A percentile compares a stretch with the other conserved stretches of the same genome.
phyloP scores from a whole-genome alignment of 371 early-diverging fungal genomes.

The Mortierella sp. region DNA sequence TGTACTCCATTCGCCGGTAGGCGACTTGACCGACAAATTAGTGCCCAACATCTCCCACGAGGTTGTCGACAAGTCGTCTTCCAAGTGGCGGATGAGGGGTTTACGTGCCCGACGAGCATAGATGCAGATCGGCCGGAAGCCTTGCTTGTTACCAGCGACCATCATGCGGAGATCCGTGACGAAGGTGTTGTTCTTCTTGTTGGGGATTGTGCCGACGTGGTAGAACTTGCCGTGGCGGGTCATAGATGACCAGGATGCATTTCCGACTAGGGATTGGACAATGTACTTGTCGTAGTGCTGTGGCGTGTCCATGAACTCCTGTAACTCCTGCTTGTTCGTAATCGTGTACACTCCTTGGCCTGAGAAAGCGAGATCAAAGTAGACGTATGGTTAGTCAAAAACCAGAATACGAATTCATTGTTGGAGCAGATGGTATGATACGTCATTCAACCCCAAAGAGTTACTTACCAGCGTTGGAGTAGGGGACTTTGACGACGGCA shows the following conservation, averaged over 20 bases:
- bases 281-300: slow-evolving; percentile 97
- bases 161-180: slow-evolving; percentile 93
- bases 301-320: slow-evolving; percentile 81
- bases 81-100: slow-evolving; percentile 79
- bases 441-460: background rate
- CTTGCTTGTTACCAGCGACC: slow-evolving; percentile 84
- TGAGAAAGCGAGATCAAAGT: slow-evolving; percentile 9
- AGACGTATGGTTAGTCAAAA: background rate
- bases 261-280: slow-evolving; percentile 94
- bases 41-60: slow-evolving; percentile 98
- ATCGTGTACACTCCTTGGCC: slow-evolving; percentile 96
- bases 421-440: background rate
- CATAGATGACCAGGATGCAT: slow-evolving; percentile 91
- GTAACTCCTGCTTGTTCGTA: slow-evolving; percentile 83
- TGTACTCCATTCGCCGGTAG: slow-evolving; percentile 88
- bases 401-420: background rate
- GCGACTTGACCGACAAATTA: slow-evolving; percentile 86
- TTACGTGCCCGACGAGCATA: slow-evolving; percentile 90
- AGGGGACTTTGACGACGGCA: slow-evolving; percentile 94
- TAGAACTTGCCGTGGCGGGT: slow-evolving; percentile 86
- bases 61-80: slow-evolving; percentile 69
- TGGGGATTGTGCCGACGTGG: slow-evolving; percentile 95
- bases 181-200: slow-evolving; percentile 90
- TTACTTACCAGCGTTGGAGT: slow-evolving; percentile 86
- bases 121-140: slow-evolving; percentile 90